A percentile compares a stretch with the other conserved stretches of the same genome.
These are phyloP conservation scores for Coprinellus micaceus DNA, from an alignment of 768 basidiomycete genomes.

Conservation along the genomic window DNA sequence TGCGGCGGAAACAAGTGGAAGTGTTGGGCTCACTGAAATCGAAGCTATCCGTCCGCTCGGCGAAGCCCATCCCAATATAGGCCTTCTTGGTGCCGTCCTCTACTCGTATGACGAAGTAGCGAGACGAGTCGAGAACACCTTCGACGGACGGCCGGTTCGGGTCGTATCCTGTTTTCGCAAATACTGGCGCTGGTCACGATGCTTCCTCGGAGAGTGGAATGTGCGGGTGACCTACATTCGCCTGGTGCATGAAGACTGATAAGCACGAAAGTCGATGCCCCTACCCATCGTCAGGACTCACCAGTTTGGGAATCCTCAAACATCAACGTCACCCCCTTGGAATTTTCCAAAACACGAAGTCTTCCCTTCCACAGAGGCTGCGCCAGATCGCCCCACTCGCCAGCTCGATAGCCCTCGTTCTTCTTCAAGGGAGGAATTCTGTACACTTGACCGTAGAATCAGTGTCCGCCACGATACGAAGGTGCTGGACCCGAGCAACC, in stretches of 20 bases:
- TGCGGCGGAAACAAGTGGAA: background rate
- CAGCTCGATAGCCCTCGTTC: slow-evolving; percentile 88
- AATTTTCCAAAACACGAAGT: slow-evolving; percentile 79
- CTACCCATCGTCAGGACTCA: slow-evolving; percentile 33
- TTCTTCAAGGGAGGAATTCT: slow-evolving; percentile 84
- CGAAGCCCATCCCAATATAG: slow-evolving; percentile 92
- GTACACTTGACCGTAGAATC: slow-evolving; percentile 56
- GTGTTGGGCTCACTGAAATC: slow-evolving; percentile 71
- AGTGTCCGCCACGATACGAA: slow-evolving; percentile 1
- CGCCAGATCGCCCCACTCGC: slow-evolving; percentile 87
- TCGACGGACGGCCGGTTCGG: slow-evolving; percentile 80
- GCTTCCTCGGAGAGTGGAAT: slow-evolving; percentile 2
- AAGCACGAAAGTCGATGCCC: no score
- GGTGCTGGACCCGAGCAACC: slow-evolving; percentile 49
- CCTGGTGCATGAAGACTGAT: slow-evolving; percentile 34
- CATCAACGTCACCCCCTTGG: slow-evolving; percentile 59
- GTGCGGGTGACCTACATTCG: slow-evolving; percentile 52
- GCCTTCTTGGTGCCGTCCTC: slow-evolving; percentile 87
- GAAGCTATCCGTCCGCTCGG: slow-evolving; percentile 83
- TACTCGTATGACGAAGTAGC: slow-evolving; percentile 90
- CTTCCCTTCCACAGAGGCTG: slow-evolving; percentile 90
- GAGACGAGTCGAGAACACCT: slow-evolving; percentile 90
- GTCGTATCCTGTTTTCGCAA: slow-evolving; percentile 84
- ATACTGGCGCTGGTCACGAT: slow-evolving; percentile 49
- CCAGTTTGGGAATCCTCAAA: slow-evolving; percentile 83